These are phyloP conservation scores for Cytospora chrysosperma DNA, from an alignment of 2,329 filamentous ascomycete genomes.

Conservation along the genomic window DNA sequence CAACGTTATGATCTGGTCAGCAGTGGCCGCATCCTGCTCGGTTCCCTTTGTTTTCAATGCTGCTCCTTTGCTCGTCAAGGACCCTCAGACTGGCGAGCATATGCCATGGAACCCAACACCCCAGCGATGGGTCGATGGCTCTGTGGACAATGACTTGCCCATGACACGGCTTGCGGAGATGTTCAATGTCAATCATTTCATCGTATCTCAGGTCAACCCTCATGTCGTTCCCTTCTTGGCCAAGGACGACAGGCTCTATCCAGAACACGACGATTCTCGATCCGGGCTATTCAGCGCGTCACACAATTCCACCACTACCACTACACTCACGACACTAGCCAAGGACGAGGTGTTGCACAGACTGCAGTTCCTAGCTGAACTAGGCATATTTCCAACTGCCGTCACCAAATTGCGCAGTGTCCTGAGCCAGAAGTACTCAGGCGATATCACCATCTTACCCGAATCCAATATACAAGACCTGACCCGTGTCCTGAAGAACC, in stretches of 20 bases:
- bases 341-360: slow-evolving; percentile 79
- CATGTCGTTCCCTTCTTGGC: slow-evolving; percentile 85
- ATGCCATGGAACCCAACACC: slow-evolving; percentile 83
- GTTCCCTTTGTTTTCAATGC: slow-evolving; percentile 84
- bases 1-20: slow-evolving; percentile 94
- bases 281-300: slow-evolving; percentile 42
- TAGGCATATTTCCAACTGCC: slow-evolving; percentile 76
- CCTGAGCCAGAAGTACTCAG: slow-evolving; percentile 86
- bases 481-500: slow-evolving; percentile 77
- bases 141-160: slow-evolving; percentile 89
- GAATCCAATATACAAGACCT: slow-evolving; percentile 73
- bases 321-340: slow-evolving; percentile 66
- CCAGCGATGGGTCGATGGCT: slow-evolving; percentile 89
- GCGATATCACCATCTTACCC: slow-evolving; percentile 91
- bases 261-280: slow-evolving; percentile 31
- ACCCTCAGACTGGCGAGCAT: slow-evolving; percentile 74
- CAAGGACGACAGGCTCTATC: slow-evolving; percentile 64
- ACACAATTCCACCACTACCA: slow-evolving; percentile 7
- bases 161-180: slow-evolving; percentile 88
- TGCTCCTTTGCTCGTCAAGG: slow-evolving; percentile 77
- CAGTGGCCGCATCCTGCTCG: slow-evolving; percentile 92
- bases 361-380: slow-evolving; percentile 75
- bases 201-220: slow-evolving; percentile 94
- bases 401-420: slow-evolving; percentile 78
- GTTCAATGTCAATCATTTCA: slow-evolving; percentile 98